These are phyloP conservation scores for Pelagophyceae sp. DNA, from an alignment of 352 stramenopile species.

Conservation along the genomic window DNA sequence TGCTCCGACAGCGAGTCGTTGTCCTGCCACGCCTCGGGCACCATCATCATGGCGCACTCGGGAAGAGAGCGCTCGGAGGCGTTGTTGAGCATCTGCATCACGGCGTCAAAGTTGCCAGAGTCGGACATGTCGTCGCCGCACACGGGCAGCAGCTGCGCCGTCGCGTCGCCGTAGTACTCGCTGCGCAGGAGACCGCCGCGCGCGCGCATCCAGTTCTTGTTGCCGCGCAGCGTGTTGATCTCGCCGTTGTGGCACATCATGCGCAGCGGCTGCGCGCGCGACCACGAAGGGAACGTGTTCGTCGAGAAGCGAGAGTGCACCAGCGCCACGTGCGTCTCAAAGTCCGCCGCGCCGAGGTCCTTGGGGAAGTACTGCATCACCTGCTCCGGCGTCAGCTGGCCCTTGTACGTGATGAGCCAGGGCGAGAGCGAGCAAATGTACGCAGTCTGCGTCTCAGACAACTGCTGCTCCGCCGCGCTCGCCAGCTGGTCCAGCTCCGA, in stretches of 20 bases:
- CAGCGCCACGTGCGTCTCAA: constrained; percentile 81
- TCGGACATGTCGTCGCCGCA: constrained; percentile 88
- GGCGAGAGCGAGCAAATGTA: constrained; percentile 88
- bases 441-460: constrained; percentile 63
- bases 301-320: constrained; percentile 95
- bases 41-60: constrained; percentile 96
- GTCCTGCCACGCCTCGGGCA: constrained; percentile 91
- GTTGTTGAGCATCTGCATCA: constrained; percentile 86
- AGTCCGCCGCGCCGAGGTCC: constrained; percentile 65
- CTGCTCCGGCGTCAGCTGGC: constrained; percentile 88
- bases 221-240: constrained; percentile 92
- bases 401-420: constrained; percentile 93
- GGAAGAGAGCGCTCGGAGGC: constrained; percentile 77
- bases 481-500: constrained; percentile 37
- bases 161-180: constrained; percentile 80
- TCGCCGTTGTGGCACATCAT: constrained; percentile 98
- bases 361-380: constrained; percentile 58
- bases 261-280: constrained; percentile 85
- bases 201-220: constrained; percentile 94
- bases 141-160: constrained; percentile 73
- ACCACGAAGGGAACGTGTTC: constrained; percentile 94
- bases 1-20: constrained; percentile 73
- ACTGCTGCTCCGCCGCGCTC: constrained; percentile 42
- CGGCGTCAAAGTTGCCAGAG: constrained; percentile 88
- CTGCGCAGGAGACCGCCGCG: constrained; percentile 76